Evolutionary conservation across 2,329 filamentous ascomycete species (phyloP), one percentile per base, ranked within the genome.

Genomic region (Westerdykella ornata): DNA sequence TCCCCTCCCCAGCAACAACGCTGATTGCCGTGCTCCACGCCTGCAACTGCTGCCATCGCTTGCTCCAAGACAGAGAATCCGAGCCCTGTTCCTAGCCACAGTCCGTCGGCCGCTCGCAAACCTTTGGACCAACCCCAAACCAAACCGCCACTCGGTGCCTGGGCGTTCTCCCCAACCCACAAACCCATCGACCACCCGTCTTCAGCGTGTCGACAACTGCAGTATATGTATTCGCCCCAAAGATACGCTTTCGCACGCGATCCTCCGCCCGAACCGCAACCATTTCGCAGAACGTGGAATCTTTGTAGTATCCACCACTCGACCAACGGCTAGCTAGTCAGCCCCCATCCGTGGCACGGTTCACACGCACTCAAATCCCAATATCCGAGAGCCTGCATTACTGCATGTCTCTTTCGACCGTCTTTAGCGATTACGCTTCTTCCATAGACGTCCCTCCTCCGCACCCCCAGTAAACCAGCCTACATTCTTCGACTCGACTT

Each of bases 221-320:
- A 84, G 88, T 94, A 85, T 94, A 94, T 94, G 88, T 94, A 94
- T 95, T 88, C 88, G 87, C 84, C 87, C 86, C 84, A 85, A 82
- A 80, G 80, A 81, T 81, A 85, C 85, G 82, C 88, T 82, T 88
- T 87, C 82, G 86, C 83, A 86, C 84, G 90, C 83, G 82, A 84
- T 75, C 82, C 83, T 80, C 87, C 87, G 77, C 81, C 87, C 77
- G 87, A 88, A 85, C 87, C 94, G 85, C 88, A 89, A 81, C 78
- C 84, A 80, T 94, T 94, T 86, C 88, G 88, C 81, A 88, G 86
- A 85, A 78, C 82, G 82, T 83, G 85, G 79, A 94, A 86, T 82
- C 85, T 82, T 78, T 87, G 86, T 85, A 89, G 85, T 77, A 81
- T 81, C 70, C 81, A 88, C 72, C 84, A 88, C 72, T 84, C 81